These are phyloP conservation scores for Claviceps pazoutovae DNA, from an alignment of 2,329 filamentous ascomycete genomes.

Conservation along the genomic window DNA sequence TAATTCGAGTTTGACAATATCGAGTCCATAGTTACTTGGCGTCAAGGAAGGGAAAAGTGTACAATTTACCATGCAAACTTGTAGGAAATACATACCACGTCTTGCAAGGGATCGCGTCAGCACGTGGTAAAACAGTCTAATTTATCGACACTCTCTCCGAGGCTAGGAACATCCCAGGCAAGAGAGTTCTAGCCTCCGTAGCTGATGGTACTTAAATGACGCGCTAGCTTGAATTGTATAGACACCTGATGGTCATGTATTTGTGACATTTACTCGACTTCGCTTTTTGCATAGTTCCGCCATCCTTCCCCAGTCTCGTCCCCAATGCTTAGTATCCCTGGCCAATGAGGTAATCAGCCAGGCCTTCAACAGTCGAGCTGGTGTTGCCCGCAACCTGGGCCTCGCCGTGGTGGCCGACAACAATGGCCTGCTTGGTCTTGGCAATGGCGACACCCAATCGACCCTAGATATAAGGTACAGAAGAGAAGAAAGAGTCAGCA, in stretches of 20 bases:
- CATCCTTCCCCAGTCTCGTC: slow-evolving; percentile 4
- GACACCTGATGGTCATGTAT: slow-evolving; percentile 4
- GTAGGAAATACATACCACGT: neutral
- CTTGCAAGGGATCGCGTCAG: neutral
- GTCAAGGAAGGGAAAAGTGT: neutral
- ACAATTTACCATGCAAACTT: neutral
- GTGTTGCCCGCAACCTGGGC: slow-evolving; percentile 58
- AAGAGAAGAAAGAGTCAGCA: neutral
- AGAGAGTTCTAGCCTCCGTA: neutral
- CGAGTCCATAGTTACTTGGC: neutral
- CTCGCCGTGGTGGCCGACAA: slow-evolving; percentile 79
- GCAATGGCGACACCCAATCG: slow-evolving; percentile 68
- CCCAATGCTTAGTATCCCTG: slow-evolving; percentile 47
- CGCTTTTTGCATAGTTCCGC: neutral
- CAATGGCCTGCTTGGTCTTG: slow-evolving; percentile 79
- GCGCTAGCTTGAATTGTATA: slow-evolving; percentile 5
- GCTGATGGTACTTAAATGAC: slow-evolving; percentile 1
- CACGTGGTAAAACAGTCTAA: neutral
- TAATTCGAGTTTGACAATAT: neutral
- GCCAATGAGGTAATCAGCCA: slow-evolving; percentile 77
- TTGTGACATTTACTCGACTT: slow-evolving; percentile 3
- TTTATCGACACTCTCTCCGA: neutral
- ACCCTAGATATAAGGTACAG: slow-evolving; percentile 31
- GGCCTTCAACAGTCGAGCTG: slow-evolving; percentile 62
- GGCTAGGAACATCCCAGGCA: neutral